Conservation (phyloP, 768 basidiomycete species). For the Boletus sp. region DNA sequence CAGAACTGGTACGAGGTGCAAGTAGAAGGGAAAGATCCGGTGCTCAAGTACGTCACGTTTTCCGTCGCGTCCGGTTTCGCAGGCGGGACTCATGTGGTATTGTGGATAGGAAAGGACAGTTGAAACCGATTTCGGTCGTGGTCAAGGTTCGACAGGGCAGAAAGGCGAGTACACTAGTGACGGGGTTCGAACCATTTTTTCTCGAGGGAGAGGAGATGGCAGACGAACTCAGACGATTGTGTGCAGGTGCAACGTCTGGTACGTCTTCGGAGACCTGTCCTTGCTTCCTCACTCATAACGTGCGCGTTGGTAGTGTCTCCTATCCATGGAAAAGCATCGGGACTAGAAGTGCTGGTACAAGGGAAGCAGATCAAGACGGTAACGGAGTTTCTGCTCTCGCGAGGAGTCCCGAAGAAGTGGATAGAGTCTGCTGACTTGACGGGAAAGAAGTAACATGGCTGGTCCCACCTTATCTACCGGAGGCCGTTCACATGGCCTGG, state of each 20-base stretch:
- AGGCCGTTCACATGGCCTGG: too few relatives aligned
- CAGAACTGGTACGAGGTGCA: conserved; percentile 72
- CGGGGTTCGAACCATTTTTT: conserved; percentile 77
- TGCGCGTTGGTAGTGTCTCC: conserved; percentile 50
- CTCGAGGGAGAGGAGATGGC: conserved; percentile 70
- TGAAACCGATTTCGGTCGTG: conserved; percentile 67
- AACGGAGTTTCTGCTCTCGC: conserved; percentile 59
- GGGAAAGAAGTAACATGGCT: conserved; percentile 40
- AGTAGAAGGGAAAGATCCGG: conserved; percentile 51
- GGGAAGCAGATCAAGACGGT: conserved; percentile 76
- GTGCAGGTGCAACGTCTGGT: conserved; percentile 82
- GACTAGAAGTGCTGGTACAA: conserved; percentile 77
- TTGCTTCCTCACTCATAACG: neutral
- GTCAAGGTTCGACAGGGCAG: conserved; percentile 76
- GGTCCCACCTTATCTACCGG: neutral
- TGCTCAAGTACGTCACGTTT: conserved; percentile 53
- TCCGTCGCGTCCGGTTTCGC: neutral
- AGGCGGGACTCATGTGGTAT: neutral
- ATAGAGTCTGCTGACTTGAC: conserved; percentile 53
- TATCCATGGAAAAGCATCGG: conserved; percentile 53
- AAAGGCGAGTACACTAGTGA: conserved; percentile 73
- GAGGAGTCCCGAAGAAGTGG: conserved; percentile 83
- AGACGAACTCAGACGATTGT: conserved; percentile 72
- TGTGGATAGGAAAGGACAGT: conserved; percentile 63
- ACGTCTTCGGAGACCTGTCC: conserved; percentile 17